Base-by-base conservation (phyloP, 1,284 basidiomycete genomes). In the Marasmius oreades region DNA sequence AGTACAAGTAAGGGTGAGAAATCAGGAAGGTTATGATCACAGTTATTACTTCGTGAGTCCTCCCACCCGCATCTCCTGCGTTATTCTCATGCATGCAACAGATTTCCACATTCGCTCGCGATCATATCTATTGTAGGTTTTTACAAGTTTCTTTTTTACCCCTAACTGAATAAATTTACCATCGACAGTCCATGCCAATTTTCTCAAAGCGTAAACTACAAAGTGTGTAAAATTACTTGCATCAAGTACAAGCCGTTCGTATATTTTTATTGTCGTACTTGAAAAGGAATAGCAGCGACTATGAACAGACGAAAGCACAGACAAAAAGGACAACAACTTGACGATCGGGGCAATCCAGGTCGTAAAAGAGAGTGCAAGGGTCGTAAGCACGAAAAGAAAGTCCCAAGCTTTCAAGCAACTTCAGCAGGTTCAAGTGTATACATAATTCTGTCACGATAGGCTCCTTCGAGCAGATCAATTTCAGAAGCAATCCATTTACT, bases 1-100 rank as follows among this genome's bases (percentile, higher is more conserved):
- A 61, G 77, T 82, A n/a, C 84, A 91, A 67, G 90, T 98, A 8
- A 76, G 83, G 52, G 86, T 98, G 18, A 80, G 92, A 60, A 79
- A 84, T 61, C 93, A 96, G 57, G 88, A 91, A 51, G 94, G 88
- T 10, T 98, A 97, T 68, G 95, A 99, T 69, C 96, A 98, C 72
- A 86, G 84, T 59, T 95, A 95, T 72, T 96, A 87, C 73, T 96
- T 96, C 66, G 93, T 94, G 66, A 70, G 92, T 81, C 3, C 34
- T 48, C 18, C 4, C 42, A 72, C 39, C 69, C 69, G 61, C 70
- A 68, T 16, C 31, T 31, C 62, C 46, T 55, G 70, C 69, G 23
- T 70, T 73, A 69, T 80, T 44, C 77, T 79, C 59, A 73, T 77
- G 44, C 67, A 77, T 59, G 70, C 5, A 71, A 72, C 76, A 73